Evolutionary conservation across 2,329 filamentous ascomycete genomes (phyloP).

Genomic region (Aspergillus floridensis): DNA sequence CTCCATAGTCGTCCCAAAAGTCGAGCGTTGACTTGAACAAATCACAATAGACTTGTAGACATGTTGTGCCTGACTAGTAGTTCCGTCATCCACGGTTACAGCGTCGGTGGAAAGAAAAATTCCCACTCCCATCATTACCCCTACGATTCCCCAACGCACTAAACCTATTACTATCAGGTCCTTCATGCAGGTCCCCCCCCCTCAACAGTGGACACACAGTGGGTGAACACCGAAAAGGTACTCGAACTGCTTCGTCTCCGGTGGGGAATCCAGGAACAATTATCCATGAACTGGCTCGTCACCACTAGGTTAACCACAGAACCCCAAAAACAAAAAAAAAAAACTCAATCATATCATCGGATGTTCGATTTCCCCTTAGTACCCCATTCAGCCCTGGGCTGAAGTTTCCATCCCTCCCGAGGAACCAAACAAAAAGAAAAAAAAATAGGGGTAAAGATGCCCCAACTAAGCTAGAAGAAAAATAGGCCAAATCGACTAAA

Average conservation of each 20-base stretch:
- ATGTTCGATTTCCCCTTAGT: not conserved
- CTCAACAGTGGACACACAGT: not conserved
- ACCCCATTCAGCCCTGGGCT: not conserved
- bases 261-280: not conserved
- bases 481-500: too few relatives aligned
- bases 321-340: not conserved
- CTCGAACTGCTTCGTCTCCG: not conserved
- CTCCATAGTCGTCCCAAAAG: too few relatives aligned
- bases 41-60: not conserved
- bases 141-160: not conserved
- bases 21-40: not conserved
- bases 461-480: too few relatives aligned
- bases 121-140: not conserved
- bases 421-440: not conserved
- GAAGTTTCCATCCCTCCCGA: not conserved
- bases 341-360: conserved; percentile 6
- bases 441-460: not conserved
- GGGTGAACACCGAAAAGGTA: not conserved
- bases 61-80: not conserved
- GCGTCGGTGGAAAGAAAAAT: not conserved
- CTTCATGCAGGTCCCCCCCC: not conserved
- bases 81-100: not conserved
- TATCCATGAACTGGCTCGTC: not conserved
- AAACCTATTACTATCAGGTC: conserved; percentile 1
- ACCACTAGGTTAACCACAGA: not conserved